Evolutionary conservation across 2,329 filamentous ascomycete species (phyloP).

Genomic region (Emmonsiellopsis sp.): DNA sequence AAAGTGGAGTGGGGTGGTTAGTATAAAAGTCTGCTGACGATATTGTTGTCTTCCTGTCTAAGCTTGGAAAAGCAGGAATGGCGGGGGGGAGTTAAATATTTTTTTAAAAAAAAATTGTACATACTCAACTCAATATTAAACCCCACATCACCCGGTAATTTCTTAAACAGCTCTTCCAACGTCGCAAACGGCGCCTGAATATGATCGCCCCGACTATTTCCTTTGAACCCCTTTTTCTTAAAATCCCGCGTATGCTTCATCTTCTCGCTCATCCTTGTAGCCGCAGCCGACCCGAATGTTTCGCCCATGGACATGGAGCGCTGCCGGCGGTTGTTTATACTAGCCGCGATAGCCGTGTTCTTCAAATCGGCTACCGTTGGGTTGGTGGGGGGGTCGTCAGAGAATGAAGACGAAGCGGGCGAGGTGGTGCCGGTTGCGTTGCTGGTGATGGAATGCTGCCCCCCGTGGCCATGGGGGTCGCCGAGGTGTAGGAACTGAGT

Average conservation of each 20-base stretch:
- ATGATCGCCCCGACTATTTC: conserved; percentile 84
- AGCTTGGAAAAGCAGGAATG: not conserved
- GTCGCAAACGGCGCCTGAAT: conserved; percentile 96
- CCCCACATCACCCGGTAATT: conserved; percentile 71
- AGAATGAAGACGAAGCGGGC: not conserved
- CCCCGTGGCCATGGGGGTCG: conserved; percentile 32
- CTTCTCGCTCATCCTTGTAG: conserved; percentile 57
- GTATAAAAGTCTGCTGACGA: too few species aligned
- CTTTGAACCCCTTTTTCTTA: conserved; percentile 91
- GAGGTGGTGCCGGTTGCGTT: conserved; percentile 6
- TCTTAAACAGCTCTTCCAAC: conserved; percentile 81
- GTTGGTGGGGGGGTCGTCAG: not conserved
- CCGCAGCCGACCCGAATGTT: conserved; percentile 34
- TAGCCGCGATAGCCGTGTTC: too few species aligned
- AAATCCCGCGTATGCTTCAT: conserved; percentile 98
- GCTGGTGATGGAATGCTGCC: conserved; percentile 8
- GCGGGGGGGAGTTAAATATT: not conserved
- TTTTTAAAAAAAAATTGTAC: conserved; percentile 16
- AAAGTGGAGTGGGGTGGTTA: not conserved
- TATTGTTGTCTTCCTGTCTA: too few species aligned
- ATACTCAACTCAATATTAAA: conserved; percentile 96
- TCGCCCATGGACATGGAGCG: conserved; percentile 55
- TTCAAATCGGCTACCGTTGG: too few species aligned
- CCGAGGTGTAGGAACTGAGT: conserved; percentile 74
- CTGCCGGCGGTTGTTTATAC: conserved; percentile 19